Base-by-base conservation (phyloP, 257 asterid genomes). In the Mitragyna speciosa region DNA sequence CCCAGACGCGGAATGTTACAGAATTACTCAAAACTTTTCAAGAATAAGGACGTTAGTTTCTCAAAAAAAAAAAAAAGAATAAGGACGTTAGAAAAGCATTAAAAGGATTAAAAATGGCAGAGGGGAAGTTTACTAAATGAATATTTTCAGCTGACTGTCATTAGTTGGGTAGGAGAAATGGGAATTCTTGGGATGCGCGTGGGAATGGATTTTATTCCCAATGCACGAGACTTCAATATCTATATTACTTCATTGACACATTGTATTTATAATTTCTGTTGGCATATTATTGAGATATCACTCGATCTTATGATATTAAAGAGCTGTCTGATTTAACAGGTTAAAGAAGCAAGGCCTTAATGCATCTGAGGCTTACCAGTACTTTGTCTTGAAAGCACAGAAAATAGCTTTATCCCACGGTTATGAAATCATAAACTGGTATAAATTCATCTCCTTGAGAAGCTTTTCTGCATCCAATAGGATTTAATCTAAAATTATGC, bases 341-440 rank as follows among this genome's bases (percentile, higher is more conserved):
- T 85, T 93, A 81, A 49, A 43, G 80, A 82, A 84, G 76, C 78
- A 86, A 20, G 70, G 80, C 33, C 16, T 87, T 81, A 88, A 86
- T 71, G 87, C 75, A 51, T 84, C 93, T 9, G 56, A 69, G 51
- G 99, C 94, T 49, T 95, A 95, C 76, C 81, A 95, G 87, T 88
- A 93, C 78, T 95, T 95, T 70, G 97, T 95, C 75, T 76, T 95
- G 83, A 81, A 88, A 78, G 97, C 97, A 71, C 99, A 95, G 89
- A 85, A 91, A 86, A 90, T 95, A 48, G 99, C 99, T 51, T 68
- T 92, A 17, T 92, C 99, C 72, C 98, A 89, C 77, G 99, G 98
- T 70, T 95, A 92, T 36, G 98, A 95, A 81, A 90, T 93, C 85
- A 92, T 95, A 79, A 95, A 95, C 91, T 95, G 99, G 99, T 94